Percentiles rank a stretch among this genome's conserved stretches.
Evolutionary conservation across 768 basidiomycete species (phyloP).

Genomic region (Pulveroboletus sp.): DNA sequence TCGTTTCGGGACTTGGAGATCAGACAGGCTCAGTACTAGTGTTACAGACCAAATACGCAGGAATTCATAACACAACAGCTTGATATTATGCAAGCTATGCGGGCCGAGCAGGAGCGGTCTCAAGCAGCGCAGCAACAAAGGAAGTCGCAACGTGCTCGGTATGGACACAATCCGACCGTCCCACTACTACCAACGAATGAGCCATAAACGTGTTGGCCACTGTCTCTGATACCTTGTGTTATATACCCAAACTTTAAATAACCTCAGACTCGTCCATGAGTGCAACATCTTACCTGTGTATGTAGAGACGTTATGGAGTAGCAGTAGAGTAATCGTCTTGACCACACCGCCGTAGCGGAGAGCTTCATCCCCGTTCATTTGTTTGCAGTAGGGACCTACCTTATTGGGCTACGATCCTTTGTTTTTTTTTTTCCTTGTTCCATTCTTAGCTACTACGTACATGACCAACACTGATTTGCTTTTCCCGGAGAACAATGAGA

Average conservation of each 20-base stretch:
- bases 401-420: slow-evolving; percentile 11
- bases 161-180: slow-evolving; percentile 25
- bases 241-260: slow-evolving; percentile 23
- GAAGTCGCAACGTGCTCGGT: slow-evolving; percentile 51
- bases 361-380: not conserved
- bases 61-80: slow-evolving; percentile 89
- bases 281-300: not conserved
- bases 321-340: not conserved
- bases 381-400: slow-evolving; percentile 15
- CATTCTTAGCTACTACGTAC: slow-evolving; percentile 10
- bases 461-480: slow-evolving; percentile 1
- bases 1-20: not conserved
- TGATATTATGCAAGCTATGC: slow-evolving; percentile 76
- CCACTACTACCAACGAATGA: slow-evolving; percentile 27
- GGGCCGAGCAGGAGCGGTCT: slow-evolving; percentile 76
- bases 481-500: slow-evolving; percentile 23
- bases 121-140: slow-evolving; percentile 56
- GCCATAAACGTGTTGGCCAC: slow-evolving; percentile 5
- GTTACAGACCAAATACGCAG: slow-evolving; percentile 61
- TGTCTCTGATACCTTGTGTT: slow-evolving; percentile 20
- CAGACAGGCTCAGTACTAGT: slow-evolving; percentile 1
- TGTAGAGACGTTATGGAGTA: slow-evolving; percentile 7
- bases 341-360: too few species aligned
- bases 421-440: slow-evolving; percentile 18
- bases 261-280: not conserved